A percentile compares a stretch with the other conserved stretches of the same genome.
Conservation (phyloP, 257 asterid genomes). For the Thymus mandschuricus region DNA sequence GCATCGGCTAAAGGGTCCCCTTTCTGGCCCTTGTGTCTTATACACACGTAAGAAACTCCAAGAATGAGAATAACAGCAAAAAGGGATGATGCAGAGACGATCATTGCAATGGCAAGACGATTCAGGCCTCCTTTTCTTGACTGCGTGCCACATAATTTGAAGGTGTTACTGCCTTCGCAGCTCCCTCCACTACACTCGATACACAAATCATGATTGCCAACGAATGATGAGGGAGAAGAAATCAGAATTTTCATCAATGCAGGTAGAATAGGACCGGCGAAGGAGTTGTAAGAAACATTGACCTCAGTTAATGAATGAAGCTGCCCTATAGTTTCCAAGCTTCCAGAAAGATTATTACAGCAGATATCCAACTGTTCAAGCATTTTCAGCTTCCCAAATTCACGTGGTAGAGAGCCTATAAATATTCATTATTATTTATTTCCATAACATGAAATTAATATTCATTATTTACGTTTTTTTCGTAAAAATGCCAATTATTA, state of each 20-base stretch:
- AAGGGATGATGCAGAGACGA: slow-evolving; percentile 45
- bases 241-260: slow-evolving; percentile 40
- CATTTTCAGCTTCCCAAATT: slow-evolving; percentile 58
- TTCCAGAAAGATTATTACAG: slow-evolving; percentile 65
- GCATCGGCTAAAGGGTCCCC: slow-evolving; percentile 34
- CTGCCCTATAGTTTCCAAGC: slow-evolving; percentile 46
- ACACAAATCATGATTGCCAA: slow-evolving; percentile 61
- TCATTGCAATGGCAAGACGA: slow-evolving; percentile 39
- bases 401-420: slow-evolving; percentile 57
- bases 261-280: slow-evolving; percentile 62
- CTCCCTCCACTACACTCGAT: slow-evolving; percentile 43
- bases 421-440: slow-evolving; percentile 53
- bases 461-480: too few relatives aligned
- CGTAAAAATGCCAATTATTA: too few relatives aligned
- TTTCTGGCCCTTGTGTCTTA: slow-evolving; percentile 34
- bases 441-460: too few relatives aligned
- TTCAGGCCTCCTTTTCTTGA: slow-evolving; percentile 42
- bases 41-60: slow-evolving; percentile 38
- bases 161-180: slow-evolving; percentile 40
- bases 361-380: slow-evolving; percentile 70
- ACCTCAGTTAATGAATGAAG: slow-evolving; percentile 53
- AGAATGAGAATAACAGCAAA: slow-evolving; percentile 40
- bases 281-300: slow-evolving; percentile 62
- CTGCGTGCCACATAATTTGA: slow-evolving; percentile 42
- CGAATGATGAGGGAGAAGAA: slow-evolving; percentile 62